Conservation (phyloP, 1,284 basidiomycete species). For the Ceraceosorus guamensis region DNA sequence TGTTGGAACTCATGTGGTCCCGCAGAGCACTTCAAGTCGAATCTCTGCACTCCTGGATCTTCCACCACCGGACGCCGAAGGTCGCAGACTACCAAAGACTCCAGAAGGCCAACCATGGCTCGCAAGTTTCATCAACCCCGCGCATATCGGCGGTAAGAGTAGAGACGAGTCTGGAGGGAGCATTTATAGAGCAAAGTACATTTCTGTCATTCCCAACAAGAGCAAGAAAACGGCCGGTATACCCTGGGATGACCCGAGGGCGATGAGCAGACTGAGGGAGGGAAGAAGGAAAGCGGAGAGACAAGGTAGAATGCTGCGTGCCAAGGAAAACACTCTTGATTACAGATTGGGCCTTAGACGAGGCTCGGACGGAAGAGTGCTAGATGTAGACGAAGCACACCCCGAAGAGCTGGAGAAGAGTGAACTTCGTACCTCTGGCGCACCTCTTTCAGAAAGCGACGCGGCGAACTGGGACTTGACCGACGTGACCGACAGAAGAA, state of each 20-base stretch:
- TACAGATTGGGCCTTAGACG: constrained; percentile 54
- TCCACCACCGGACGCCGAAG: constrained; percentile 17
- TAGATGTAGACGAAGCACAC: constrained; percentile 3
- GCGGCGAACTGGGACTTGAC: background rate
- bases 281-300: constrained; percentile 57
- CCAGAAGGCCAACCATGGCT: constrained; percentile 34
- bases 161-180: constrained; percentile 3
- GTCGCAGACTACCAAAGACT: constrained; percentile 26
- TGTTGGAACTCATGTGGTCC: too few relatives aligned
- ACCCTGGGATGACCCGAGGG: constrained; percentile 54
- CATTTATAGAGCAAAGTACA: constrained; percentile 29
- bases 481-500: background rate
- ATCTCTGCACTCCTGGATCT: background rate
- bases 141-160: constrained; percentile 11
- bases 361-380: background rate
- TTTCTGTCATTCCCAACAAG: constrained; percentile 12
- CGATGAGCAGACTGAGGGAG: constrained; percentile 56
- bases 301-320: constrained; percentile 49
- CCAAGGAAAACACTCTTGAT: constrained; percentile 65
- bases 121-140: constrained; percentile 35
- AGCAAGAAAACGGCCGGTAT: constrained; percentile 15
- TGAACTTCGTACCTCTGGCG: too few relatives aligned
- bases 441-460: too few relatives aligned
- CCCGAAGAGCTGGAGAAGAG: background rate
- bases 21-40: background rate